Evolutionary conservation across 108 stramenopile genomes (phyloP).

Genomic region (Schizochytrium sp.): DNA sequence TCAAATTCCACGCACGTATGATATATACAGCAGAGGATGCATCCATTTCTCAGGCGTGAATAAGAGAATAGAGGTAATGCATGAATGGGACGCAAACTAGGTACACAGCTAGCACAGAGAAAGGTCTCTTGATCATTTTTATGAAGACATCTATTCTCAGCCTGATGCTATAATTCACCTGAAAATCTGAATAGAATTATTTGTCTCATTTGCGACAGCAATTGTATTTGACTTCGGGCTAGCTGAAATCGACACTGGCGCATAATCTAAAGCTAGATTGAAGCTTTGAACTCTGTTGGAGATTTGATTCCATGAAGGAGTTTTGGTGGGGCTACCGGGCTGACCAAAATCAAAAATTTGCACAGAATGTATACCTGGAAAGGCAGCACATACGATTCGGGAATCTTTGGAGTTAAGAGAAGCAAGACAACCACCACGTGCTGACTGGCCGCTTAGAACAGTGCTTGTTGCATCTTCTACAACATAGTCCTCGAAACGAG

Average conservation of each 20-base stretch:
- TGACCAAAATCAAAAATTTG: neutral
- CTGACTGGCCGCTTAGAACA: neutral
- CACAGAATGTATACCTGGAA: neutral
- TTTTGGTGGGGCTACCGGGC: neutral
- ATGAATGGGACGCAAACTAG: too few relatives aligned
- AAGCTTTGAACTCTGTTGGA: neutral
- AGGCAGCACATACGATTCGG: neutral
- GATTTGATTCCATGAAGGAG: neutral
- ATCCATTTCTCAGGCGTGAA: too few relatives aligned
- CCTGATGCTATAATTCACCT: neutral
- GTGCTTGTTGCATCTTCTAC: neutral
- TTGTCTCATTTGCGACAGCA: neutral
- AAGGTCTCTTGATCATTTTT: neutral
- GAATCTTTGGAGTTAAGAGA: neutral
- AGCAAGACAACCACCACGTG: conserved; percentile 49
- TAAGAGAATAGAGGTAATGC: too few relatives aligned
- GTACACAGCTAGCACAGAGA: neutral
- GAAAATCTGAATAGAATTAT: neutral
- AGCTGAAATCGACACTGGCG: neutral
- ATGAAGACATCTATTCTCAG: neutral
- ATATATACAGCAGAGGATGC: too few relatives aligned
- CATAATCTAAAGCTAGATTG: neutral
- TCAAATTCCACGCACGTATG: too few relatives aligned
- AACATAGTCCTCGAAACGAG: neutral
- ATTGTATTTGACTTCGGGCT: neutral